These are phyloP conservation scores for California macrophylla DNA, from an alignment of 441 rosid species.

Conservation along the genomic window DNA sequence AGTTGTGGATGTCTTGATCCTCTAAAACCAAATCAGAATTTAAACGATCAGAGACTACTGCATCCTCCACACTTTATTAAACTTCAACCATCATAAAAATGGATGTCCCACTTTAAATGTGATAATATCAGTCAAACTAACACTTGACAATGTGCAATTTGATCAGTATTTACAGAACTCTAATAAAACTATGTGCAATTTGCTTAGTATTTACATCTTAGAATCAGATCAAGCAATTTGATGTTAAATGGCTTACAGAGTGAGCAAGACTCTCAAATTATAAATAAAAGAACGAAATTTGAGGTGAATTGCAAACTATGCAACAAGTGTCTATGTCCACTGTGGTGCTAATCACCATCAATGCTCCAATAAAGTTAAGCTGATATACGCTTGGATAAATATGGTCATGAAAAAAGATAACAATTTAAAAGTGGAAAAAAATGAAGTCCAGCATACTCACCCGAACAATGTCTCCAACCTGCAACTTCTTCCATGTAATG, in stretches of 20 bases:
- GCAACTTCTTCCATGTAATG: slow-evolving; percentile 87
- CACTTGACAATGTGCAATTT: too few relatives aligned
- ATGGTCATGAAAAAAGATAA: neutral
- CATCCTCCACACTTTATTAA: neutral
- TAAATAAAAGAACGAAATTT: neutral
- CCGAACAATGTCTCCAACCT: slow-evolving; percentile 92
- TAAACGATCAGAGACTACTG: neutral
- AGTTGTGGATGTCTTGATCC: neutral
- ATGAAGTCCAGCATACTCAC: slow-evolving; percentile 32
- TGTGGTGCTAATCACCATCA: neutral
- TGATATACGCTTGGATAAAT: neutral
- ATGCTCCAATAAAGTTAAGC: neutral
- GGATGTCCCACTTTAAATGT: neutral
- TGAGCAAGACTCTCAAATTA: neutral
- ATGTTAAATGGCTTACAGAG: neutral
- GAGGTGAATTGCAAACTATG: neutral
- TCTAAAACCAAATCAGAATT: neutral
- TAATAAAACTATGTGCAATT: neutral
- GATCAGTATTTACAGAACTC: neutral
- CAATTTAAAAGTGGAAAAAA: neutral
- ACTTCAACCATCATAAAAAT: neutral
- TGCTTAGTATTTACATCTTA: neutral
- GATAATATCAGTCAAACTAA: too few relatives aligned
- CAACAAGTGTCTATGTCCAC: neutral
- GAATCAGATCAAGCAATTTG: neutral